Percentiles rank a stretch among this genome's conserved stretches.
phyloP scores from a whole-genome alignment of 2,329 filamentous ascomycete species.

The Botrytis aclada region DNA sequence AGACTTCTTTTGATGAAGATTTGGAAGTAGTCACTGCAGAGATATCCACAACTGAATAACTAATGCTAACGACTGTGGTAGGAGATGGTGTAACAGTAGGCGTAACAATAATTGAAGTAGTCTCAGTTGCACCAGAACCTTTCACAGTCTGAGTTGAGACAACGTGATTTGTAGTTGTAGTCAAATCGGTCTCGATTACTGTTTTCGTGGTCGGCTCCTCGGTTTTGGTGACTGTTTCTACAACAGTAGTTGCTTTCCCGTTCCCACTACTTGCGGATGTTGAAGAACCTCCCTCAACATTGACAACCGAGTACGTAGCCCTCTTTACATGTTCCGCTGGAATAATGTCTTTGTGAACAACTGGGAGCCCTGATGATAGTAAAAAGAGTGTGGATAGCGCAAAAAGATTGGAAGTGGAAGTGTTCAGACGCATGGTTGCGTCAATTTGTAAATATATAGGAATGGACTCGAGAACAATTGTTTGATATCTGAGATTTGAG shows the following conservation, averaged over 20 bases:
- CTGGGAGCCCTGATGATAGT: constrained; percentile 30
- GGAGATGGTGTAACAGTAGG: constrained; percentile 31
- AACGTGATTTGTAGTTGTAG: constrained; percentile 24
- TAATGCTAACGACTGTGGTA: constrained; percentile 27
- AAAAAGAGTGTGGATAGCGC: constrained; percentile 31
- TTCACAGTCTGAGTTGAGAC: constrained; percentile 30
- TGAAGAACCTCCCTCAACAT: constrained; percentile 38
- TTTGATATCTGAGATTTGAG: constrained; percentile 15
- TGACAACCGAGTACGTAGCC: constrained; percentile 38
- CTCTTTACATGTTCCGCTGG: constrained; percentile 24
- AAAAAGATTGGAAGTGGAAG: constrained; percentile 29
- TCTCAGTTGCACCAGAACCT: constrained; percentile 31
- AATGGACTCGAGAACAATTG: background rate
- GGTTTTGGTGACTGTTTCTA: constrained; percentile 31
- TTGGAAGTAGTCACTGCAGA: constrained; percentile 25
- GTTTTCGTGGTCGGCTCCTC: constrained; percentile 29
- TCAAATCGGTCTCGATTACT: constrained; percentile 31
- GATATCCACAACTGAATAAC: constrained; percentile 36
- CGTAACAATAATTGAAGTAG: constrained; percentile 31
- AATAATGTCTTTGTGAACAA: constrained; percentile 23
- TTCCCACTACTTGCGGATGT: constrained; percentile 19
- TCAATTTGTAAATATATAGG: background rate
- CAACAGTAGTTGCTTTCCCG: constrained; percentile 23
- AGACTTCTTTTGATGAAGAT: constrained; percentile 12
- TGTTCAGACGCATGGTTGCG: constrained; percentile 32